Evolutionary conservation across 345 rosid species (phyloP), one percentile per base, ranked within the genome.

Genomic region (Psidium guajava): DNA sequence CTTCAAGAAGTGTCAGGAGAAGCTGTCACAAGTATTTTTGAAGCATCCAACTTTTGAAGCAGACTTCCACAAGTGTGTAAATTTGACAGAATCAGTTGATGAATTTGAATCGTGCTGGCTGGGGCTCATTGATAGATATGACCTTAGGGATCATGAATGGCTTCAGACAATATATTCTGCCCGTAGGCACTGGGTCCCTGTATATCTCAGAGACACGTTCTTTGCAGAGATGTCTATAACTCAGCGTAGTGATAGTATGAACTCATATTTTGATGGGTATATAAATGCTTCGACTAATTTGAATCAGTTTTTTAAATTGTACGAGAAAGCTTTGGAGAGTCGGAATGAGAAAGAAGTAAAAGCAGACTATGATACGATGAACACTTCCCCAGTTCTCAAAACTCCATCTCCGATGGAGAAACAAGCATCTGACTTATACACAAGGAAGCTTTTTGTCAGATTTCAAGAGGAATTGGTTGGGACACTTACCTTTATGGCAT

Each of bases 381-480:
- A 91, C 59, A 86, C 91, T 61, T 28, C 89, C 14, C 92, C 93
- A 49, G 85, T 57, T 75, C 77, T 91, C 82, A 92, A 86, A 86
- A 92, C 94, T 11, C 94, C 94, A 86, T 92, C 94, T 59, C 94
- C 94, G 4, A 92, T 89, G 93, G 94, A 92, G 87, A 91, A 88
- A 87, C 94, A 92, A 86, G 94, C 93, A 25, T 87, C 94, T 21
- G 89, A 86, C 55, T 87, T 91, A 50, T 92, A 92, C 83, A 92
- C 93, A 6, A 87, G 90, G 84, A 92, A 86, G 86, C 57, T 92
- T 47, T 92, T 92, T 86, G 61, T 55, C 51, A 90, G 89, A 89
- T 92, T 92, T 86, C 94, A 92, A 83, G 94, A 92, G 86, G 94
- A 92, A 87, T 86, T 92, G 55, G 94, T 92, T 32, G 92, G 89